Base-by-base conservation (phyloP, 306 rosid species). In the Coriaria nepalensis region DNA sequence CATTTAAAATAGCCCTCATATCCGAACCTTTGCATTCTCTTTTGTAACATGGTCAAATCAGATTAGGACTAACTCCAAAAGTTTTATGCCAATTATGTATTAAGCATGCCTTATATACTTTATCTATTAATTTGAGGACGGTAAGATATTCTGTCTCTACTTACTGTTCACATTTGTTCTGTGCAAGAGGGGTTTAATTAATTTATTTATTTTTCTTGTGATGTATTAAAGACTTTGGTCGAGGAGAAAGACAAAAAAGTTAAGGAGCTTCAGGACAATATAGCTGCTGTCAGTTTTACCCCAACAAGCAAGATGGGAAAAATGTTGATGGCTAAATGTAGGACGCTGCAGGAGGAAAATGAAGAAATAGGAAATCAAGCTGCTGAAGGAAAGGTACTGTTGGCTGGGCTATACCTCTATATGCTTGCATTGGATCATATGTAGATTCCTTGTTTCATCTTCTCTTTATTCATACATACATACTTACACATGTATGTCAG, bases 291-390 rank as follows among this genome's bases (percentile, higher is more conserved):
- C 60, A 78, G 69, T 49, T 88, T 88, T 56, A 88, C 93, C 41
- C 81, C 95, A n/a, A 76, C 79, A 56, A 88, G 95, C 83, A 88
- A 81, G 75, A 83, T 81, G 95, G 96, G 96, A 57, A 88, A 72
- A 71, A 71, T 80, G 81, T 71, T 88, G 60, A 83, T 88, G 95
- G 94, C 95, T 61, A 88, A 88, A 73, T 83, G 97, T 57, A 78
- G 74, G 73, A 88, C 95, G 13, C 72, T 88, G 64, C 97, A 88
- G 68, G 95, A 81, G 73, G 97, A 88, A 81, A 88, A 88, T 62
- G 95, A 88, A 59, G 96, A 88, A 76, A 83, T 88, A 39, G 97
- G 97, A 63, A 81, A 76, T 64, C 95, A 78, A 67, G 97, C 97
- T 70, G 71, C 95, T 12, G 97, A 88, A 74, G 97, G 84, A 51